Evolutionary conservation across 148 eudicot genomes (phyloP), one percentile per base, ranked within the genome.

Genomic region (Cornus florida): DNA sequence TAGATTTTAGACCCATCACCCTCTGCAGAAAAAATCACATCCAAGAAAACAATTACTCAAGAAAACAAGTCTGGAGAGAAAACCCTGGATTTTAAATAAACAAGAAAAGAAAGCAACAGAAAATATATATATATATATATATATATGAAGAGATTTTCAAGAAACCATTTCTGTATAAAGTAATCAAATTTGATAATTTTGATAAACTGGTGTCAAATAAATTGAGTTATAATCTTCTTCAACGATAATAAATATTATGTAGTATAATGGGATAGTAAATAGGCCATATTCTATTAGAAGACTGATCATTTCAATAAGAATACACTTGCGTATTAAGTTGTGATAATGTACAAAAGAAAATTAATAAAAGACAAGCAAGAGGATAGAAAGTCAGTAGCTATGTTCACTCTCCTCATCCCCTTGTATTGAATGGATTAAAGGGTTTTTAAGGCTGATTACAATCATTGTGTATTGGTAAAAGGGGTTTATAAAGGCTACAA

Each of bases 1-100:
- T 93, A 96, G 48, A 96, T 96, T 84, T 96, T 93, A 53, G 98
- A 93, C 23, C 99, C 99, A 87, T 96, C 99, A 23, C 99, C 99
- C 92, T 96, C 99, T 93, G 92, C 87, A 90, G 75, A 35, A 77
- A 4, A 81, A 20, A 77, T 73, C 75, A 72, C 62, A 76, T 71
- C 73, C 67, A 86, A 73, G 53, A 48, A 57, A 80, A 43, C 66
- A 62, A 62, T n/a, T 62, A 17, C 66, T 17, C 7, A 62, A 17
- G 66, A 62, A n/a, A 62, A 17, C 14, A 57, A 10, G 14, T 10
- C 64, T 13, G 14, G 64, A 7, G 53, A 67, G 10, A 24, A 64
- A 74, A 28, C 22, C 2, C 5, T 43, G 22, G 23, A 76, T 28
- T 46, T 67, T 46, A 46, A 76, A 67, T 50, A 50, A 24, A 76